Percentiles rank a stretch among this genome's conserved stretches.
Conservation (phyloP, 208 protist genomes). For the Wallacemonas rigidus region DNA sequence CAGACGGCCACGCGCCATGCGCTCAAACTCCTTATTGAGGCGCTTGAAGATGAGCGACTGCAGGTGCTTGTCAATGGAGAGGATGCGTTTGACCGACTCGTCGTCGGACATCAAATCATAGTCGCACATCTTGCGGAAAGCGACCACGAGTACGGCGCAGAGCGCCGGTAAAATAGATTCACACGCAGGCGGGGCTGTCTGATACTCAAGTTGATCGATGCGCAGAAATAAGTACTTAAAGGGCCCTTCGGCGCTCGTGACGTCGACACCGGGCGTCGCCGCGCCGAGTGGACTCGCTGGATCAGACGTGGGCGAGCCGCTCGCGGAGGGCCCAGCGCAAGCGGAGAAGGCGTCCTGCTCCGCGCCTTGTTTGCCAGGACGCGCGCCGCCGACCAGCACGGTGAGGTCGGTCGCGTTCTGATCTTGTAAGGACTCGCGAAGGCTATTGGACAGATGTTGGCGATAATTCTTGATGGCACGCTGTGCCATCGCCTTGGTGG, state of each 20-base stretch:
- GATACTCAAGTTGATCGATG: constrained; percentile 37
- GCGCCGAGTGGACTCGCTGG: not conserved
- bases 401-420: constrained; percentile 4
- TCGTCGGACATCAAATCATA: constrained; percentile 51
- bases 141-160: constrained; percentile 52
- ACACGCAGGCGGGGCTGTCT: constrained; percentile 39
- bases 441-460: constrained; percentile 34
- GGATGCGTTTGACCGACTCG: constrained; percentile 42
- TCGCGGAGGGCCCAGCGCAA: not conserved
- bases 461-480: constrained; percentile 58
- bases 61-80: constrained; percentile 74
- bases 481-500: constrained; percentile 52
- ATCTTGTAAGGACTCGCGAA: constrained; percentile 16
- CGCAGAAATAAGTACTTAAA: constrained; percentile 67
- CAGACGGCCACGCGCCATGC: constrained; percentile 44
- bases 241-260: not conserved
- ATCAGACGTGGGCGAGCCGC: not conserved
- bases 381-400: not conserved
- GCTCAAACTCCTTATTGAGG: constrained; percentile 55
- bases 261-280: not conserved
- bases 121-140: constrained; percentile 71
- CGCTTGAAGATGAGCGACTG: constrained; percentile 48
- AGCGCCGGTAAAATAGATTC: constrained; percentile 62
- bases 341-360: not conserved
- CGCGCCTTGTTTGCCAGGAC: not conserved